These are phyloP conservation scores for Penicillium waksmanii DNA, from an alignment of 495 filamentous ascomycete species.

Conservation along the genomic window DNA sequence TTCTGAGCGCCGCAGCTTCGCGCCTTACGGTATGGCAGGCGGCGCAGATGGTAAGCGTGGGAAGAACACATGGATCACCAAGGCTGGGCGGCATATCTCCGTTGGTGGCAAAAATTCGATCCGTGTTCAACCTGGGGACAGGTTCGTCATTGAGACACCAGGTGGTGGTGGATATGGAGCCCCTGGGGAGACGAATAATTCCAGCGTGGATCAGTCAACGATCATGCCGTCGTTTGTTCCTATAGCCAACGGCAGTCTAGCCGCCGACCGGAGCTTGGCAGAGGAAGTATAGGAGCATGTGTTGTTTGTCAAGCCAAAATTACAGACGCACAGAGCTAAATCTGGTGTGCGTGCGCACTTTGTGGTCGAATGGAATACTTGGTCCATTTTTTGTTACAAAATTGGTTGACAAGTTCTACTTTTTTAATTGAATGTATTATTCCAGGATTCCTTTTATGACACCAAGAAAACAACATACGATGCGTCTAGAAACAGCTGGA, in stretches of 20 bases:
- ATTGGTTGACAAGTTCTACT: too few relatives aligned
- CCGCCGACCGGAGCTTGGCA: constrained; percentile 12
- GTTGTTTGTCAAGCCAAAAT: not conserved
- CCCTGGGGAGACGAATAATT: not conserved
- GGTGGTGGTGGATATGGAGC: constrained; percentile 48
- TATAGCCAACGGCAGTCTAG: constrained; percentile 17
- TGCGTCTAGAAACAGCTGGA: too few relatives aligned
- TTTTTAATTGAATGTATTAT: too few relatives aligned
- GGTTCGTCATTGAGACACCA: constrained; percentile 65
- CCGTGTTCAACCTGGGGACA: constrained; percentile 75
- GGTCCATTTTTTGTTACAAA: too few relatives aligned
- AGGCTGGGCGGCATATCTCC: constrained; percentile 47
- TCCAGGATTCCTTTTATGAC: too few relatives aligned
- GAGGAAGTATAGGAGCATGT: constrained; percentile 12
- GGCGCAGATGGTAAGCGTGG: constrained; percentile 64
- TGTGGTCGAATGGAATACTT: too few relatives aligned
- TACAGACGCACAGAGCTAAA: too few relatives aligned
- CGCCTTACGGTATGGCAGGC: constrained; percentile 82
- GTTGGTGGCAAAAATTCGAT: constrained; percentile 84
- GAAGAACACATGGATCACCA: constrained; percentile 48
- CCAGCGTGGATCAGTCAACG: not conserved
- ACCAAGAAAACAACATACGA: too few relatives aligned
- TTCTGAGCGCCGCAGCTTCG: constrained; percentile 77
- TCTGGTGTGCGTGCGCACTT: too few relatives aligned
- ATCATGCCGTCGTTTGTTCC: constrained; percentile 15